phyloP scores from a whole-genome alignment of 2,329 filamentous ascomycete species.

The Monosporascus ibericus region DNA sequence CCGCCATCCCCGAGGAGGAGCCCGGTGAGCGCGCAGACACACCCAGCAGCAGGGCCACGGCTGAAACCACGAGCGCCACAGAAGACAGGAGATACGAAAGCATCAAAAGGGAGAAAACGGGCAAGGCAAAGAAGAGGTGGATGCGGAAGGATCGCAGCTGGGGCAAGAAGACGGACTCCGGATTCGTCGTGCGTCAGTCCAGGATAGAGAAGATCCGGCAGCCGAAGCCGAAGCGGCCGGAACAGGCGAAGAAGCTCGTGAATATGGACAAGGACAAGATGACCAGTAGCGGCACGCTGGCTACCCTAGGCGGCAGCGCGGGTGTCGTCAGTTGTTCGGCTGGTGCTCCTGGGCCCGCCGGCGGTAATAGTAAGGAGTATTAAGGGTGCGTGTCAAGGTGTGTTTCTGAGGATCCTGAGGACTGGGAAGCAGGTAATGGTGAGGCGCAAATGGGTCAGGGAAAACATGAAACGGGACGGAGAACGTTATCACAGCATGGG shows the following conservation, averaged over 20 bases:
- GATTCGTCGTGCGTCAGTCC: conserved; percentile 24
- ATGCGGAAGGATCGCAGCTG: conserved; percentile 14
- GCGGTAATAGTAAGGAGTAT: neutral
- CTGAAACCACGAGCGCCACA: neutral
- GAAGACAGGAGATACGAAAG: neutral
- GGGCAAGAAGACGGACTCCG: conserved; percentile 24
- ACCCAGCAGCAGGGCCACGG: conserved; percentile 12
- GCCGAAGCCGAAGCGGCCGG: conserved; percentile 22
- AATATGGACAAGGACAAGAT: conserved; percentile 27
- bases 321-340: conserved; percentile 6
- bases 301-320: conserved; percentile 3
- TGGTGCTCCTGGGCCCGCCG: neutral
- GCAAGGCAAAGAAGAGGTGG: conserved; percentile 4
- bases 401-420: too few relatives aligned
- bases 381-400: too few relatives aligned
- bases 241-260: conserved; percentile 24
- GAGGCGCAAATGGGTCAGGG: too few relatives aligned
- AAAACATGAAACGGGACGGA: too few relatives aligned
- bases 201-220: conserved; percentile 20
- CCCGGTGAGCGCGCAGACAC: neutral
- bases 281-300: conserved; percentile 10
- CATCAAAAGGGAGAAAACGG: neutral
- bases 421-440: too few relatives aligned
- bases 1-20: neutral
- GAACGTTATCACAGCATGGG: too few relatives aligned